Conservation (phyloP, 2,329 filamentous ascomycete genomes). For the Blastomyces gilchristii region DNA sequence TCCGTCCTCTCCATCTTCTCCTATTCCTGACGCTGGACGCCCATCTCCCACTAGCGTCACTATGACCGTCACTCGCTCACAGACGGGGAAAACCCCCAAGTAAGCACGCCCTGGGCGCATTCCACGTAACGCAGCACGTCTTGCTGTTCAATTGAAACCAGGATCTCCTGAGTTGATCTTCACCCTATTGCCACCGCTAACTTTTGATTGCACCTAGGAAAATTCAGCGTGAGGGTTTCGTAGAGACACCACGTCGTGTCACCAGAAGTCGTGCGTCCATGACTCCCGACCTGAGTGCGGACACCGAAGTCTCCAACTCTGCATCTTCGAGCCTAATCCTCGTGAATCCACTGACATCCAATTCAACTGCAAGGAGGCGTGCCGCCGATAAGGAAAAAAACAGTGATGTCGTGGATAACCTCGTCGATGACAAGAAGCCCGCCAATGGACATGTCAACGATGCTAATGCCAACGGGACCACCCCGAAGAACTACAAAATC, state of each 20-base stretch:
- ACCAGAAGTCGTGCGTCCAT: slow-evolving; percentile 34
- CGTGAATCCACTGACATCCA: background rate
- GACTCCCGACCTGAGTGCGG: slow-evolving; percentile 23
- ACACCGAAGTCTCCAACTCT: slow-evolving; percentile 2
- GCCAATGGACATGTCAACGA: slow-evolving; percentile 17
- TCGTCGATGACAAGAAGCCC: slow-evolving; percentile 18
- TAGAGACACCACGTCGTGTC: slow-evolving; percentile 42
- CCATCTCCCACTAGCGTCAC: slow-evolving; percentile 2
- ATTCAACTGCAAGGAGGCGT: slow-evolving; percentile 5
- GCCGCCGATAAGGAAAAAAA: slow-evolving; percentile 16
- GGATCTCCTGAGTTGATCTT: background rate
- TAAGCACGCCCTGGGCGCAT: slow-evolving; percentile 24
- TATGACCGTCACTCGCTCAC: slow-evolving; percentile 42
- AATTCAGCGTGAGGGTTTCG: slow-evolving; percentile 41
- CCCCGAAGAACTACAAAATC: slow-evolving; percentile 27
- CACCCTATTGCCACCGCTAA: background rate
- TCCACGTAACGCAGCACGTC: background rate
- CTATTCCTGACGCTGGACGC: background rate
- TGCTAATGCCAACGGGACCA: slow-evolving; percentile 11
- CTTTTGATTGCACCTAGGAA: slow-evolving; percentile 32
- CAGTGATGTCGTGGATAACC: background rate
- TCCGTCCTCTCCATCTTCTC: background rate
- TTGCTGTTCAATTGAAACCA: background rate
- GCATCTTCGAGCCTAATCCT: slow-evolving; percentile 3
- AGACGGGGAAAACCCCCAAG: slow-evolving; percentile 44